phyloP scores from a whole-genome alignment of 768 basidiomycete species.

The Lactifluus rugatus region DNA sequence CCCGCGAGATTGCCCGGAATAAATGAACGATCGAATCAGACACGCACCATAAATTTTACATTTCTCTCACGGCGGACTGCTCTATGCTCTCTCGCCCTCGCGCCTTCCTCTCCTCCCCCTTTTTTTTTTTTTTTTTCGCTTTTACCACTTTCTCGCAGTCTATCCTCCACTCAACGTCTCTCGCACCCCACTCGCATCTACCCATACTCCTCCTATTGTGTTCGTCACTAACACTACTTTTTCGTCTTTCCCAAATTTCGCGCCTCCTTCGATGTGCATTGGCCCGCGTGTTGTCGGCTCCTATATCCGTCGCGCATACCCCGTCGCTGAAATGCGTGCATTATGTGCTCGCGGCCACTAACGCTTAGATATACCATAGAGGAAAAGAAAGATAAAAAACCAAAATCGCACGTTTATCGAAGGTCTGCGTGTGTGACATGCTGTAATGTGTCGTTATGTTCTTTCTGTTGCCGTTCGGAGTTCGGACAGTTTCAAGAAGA shows the following conservation, averaged over 20 bases:
- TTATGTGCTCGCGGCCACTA: neutral
- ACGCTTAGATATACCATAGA: slow-evolving; percentile 17
- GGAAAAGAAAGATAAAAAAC: slow-evolving; percentile 1
- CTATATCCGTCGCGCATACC: neutral
- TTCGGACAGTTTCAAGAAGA: neutral
- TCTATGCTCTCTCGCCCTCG: neutral
- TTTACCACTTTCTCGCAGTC: slow-evolving; percentile 1
- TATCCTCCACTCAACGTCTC: slow-evolving; percentile 8
- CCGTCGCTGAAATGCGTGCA: slow-evolving; percentile 1
- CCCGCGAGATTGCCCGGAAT: slow-evolving; percentile 66
- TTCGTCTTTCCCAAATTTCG: neutral
- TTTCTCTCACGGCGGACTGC: too few relatives aligned
- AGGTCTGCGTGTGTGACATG: slow-evolving; percentile 1
- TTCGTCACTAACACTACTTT: slow-evolving; percentile 6
- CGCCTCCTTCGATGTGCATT: slow-evolving; percentile 6
- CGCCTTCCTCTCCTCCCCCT: neutral
- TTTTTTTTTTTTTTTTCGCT: neutral
- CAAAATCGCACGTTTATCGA: slow-evolving; percentile 3
- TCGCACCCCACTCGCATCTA: slow-evolving; percentile 9
- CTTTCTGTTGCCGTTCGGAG: neutral
- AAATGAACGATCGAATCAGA: slow-evolving; percentile 3
- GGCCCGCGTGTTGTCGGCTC: neutral
- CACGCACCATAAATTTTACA: neutral
- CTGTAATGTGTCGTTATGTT: slow-evolving; percentile 3
- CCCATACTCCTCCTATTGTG: neutral